These are phyloP conservation scores for Forsythia viridissima DNA, from an alignment of 257 asterid species.

Conservation along the genomic window DNA sequence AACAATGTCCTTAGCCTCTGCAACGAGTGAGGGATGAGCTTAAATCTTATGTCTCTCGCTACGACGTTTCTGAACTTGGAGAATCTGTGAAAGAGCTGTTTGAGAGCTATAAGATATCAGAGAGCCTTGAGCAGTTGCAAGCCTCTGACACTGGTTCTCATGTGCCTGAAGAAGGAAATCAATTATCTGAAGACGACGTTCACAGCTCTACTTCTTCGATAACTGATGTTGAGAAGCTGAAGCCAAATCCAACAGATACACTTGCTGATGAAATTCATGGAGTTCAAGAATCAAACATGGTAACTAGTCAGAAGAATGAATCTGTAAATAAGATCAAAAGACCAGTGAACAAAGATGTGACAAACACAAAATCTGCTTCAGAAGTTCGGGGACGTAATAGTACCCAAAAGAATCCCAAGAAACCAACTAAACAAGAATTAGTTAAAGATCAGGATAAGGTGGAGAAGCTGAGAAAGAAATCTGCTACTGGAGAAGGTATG, in stretches of 20 bases:
- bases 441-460: conserved; percentile 34
- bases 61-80: conserved; percentile 57
- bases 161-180: conserved; percentile 58
- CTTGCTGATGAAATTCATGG: conserved; percentile 34
- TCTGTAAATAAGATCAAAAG: conserved; percentile 40
- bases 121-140: conserved; percentile 53
- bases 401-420: conserved; percentile 51
- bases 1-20: conserved; percentile 54
- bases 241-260: conserved; percentile 36
- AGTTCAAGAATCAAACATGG: conserved; percentile 37
- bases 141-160: conserved; percentile 56
- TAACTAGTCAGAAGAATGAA: conserved; percentile 36
- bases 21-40: conserved; percentile 77
- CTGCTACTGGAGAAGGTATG: conserved; percentile 54
- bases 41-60: conserved; percentile 56
- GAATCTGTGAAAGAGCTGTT: conserved; percentile 63
- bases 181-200: conserved; percentile 65
- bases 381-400: conserved; percentile 39
- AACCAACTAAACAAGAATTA: conserved; percentile 53
- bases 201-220: conserved; percentile 57
- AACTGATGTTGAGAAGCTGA: conserved; percentile 47
- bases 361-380: conserved; percentile 37
- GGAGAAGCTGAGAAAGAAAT: conserved; percentile 60
- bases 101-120: conserved; percentile 63
- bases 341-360: conserved; percentile 43